Evolutionary conservation across 2,329 filamentous ascomycete genomes (phyloP), one percentile per base, ranked within the genome.

Genomic region (Paraconiothyrium sp.): DNA sequence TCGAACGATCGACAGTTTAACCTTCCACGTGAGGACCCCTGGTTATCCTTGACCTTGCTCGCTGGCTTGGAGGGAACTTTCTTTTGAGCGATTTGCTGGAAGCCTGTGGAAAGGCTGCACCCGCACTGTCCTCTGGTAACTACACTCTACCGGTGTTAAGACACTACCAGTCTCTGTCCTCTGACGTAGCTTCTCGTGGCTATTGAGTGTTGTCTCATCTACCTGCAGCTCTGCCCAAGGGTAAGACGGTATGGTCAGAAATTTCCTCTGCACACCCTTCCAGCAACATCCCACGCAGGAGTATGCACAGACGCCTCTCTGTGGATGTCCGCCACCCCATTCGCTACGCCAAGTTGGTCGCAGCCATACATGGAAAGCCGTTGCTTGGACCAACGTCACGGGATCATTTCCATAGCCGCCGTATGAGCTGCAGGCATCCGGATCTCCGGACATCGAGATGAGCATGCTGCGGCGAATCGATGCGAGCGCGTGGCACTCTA

Each of bases 401-500:
- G 43, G 50, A 58, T 27, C 43, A n/a, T 24, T 61, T 37, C 44
- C 34, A 34, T 41, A 55, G 50, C 54, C 54, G 55, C 49, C 55
- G 35, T 50, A 51, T 41, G 32, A 43, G 50, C 47, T 44, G 59
- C 43, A 50, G 37, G 14, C 49, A 41, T 58, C 55, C 60, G 60
- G 60, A 56, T 43, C 50, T 60, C 35, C 39, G 57, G 57, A 60
- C 32, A 60, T 58, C 39, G 41, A 49, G 44, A 54, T 54, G 48
- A 54, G 14, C 16, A 27, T 57, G 27, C 50, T 34, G 37, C 22
- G 48, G 41, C 54, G 59, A 66, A 68, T 64, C 50, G 64, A 57
- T 57, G 52, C 52, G 27, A 57, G 59, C 41, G 57, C 51, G 39
- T 62, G 61, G 63, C 61, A 65, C 59, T 65, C 46, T 70, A 60